Conservation (phyloP, 169 alveolate species). For the Theileria orientalis region DNA sequence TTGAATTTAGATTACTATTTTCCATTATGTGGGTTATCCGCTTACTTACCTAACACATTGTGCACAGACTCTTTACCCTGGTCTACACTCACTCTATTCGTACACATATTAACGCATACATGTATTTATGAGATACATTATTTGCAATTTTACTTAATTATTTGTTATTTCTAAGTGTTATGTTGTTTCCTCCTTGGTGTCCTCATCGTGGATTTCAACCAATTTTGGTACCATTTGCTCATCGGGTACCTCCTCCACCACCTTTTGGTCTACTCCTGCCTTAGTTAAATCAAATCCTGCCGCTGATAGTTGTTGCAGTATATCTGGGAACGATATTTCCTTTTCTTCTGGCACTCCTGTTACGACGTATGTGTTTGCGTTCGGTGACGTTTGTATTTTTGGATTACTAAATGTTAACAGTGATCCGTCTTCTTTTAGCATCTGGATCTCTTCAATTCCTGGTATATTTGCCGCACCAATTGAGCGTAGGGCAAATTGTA, state of each 20-base stretch:
- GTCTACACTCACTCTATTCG: no score
- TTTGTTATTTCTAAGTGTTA: no score
- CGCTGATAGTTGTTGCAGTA: constrained; percentile 75
- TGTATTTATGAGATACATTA: no score
- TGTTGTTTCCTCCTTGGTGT: constrained; percentile 20
- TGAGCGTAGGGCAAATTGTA: constrained; percentile 87
- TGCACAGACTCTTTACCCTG: no score
- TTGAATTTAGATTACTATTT: no score
- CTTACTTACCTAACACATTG: no score
- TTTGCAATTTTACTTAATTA: no score
- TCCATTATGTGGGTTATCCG: no score
- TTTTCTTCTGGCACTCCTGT: constrained; percentile 91
- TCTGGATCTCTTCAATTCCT: constrained; percentile 93
- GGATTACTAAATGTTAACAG: constrained; percentile 91
- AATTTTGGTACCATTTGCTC: constrained; percentile 74
- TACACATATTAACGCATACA: no score
- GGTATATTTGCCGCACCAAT: constrained; percentile 92
- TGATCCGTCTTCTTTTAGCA: constrained; percentile 93
- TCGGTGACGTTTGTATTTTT: constrained; percentile 89
- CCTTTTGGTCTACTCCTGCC: constrained; percentile 59
- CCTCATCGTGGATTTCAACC: constrained; percentile 81
- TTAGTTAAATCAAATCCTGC: constrained; percentile 73
- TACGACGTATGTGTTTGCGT: constrained; percentile 92
- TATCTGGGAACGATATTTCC: constrained; percentile 78
- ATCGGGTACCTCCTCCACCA: constrained; percentile 54